These are phyloP conservation scores for Cytospora piceicola DNA, from an alignment of 2,329 filamentous ascomycete species.

Conservation along the genomic window DNA sequence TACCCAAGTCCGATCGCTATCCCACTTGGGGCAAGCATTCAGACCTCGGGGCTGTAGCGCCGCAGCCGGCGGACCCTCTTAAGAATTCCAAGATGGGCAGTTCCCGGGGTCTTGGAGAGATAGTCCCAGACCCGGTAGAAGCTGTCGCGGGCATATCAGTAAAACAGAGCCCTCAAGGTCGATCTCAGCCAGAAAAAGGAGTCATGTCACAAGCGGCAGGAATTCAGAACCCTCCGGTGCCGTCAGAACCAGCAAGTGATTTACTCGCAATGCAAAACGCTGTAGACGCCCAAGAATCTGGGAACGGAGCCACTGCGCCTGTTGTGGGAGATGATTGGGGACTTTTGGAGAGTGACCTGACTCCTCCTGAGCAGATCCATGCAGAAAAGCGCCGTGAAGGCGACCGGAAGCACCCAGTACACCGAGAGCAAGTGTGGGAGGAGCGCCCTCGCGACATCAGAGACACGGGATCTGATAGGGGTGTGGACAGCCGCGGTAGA, in stretches of 20 bases:
- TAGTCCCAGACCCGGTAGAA: not conserved
- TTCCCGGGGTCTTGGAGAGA: not conserved
- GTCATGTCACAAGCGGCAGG: not conserved
- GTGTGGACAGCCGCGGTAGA: constrained; percentile 25
- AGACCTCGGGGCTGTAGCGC: not conserved
- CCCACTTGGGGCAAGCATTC: constrained; percentile 6
- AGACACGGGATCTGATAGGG: constrained; percentile 11
- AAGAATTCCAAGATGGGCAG: too few relatives aligned
- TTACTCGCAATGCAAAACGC: constrained; percentile 5
- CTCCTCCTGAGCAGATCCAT: constrained; percentile 1
- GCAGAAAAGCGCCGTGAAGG: not conserved
- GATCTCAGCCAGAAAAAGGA: not conserved
- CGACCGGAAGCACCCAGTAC: not conserved
- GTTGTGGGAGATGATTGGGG: not conserved
- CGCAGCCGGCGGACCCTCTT: constrained; percentile 1
- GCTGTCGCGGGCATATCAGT: not conserved
- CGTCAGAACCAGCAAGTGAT: not conserved
- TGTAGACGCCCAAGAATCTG: not conserved
- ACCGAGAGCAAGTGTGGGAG: not conserved
- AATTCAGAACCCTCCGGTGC: not conserved
- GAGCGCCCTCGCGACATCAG: constrained; percentile 8
- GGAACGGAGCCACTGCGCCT: not conserved
- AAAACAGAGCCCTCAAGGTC: not conserved
- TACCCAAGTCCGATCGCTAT: not conserved
- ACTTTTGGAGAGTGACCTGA: not conserved